Evolutionary conservation across 495 filamentous ascomycete species (phyloP).

Genomic region (Platismatia glauca): DNA sequence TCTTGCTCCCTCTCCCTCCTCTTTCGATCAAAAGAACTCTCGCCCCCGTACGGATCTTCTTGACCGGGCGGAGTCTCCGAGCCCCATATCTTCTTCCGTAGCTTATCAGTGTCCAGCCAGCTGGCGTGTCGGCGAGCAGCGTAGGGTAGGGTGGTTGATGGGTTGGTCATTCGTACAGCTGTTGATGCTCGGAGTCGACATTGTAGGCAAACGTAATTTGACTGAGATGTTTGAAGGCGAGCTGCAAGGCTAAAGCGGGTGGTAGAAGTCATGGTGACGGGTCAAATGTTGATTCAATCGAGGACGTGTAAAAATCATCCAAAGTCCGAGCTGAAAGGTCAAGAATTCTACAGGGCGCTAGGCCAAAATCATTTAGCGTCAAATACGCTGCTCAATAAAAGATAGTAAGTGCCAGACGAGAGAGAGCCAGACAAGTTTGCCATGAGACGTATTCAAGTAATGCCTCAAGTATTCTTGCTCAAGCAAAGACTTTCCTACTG

Average conservation of each 20-base stretch:
- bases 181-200: conserved; percentile 21
- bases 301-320: neutral
- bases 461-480: neutral
- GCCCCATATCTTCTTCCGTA: conserved; percentile 43
- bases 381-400: too few species aligned
- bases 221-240: neutral
- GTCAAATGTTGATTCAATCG: neutral
- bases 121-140: conserved; percentile 21
- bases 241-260: neutral
- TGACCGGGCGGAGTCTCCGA: conserved; percentile 46
- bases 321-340: neutral
- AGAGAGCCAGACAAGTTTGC: too few species aligned
- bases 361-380: neutral
- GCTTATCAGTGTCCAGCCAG: conserved; percentile 23
- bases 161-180: neutral
- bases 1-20: conserved; percentile 18
- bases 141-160: neutral
- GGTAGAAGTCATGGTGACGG: conserved; percentile 9
- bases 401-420: too few species aligned
- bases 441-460: too few species aligned
- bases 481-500: neutral
- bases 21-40: conserved; percentile 29
- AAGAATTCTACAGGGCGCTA: neutral
- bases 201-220: conserved; percentile 23
- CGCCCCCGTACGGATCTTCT: conserved; percentile 44